Evolutionary conservation across 2,329 filamentous ascomycete genomes (phyloP), one percentile per base, ranked within the genome.

Genomic region (Epichloe uncinata): DNA sequence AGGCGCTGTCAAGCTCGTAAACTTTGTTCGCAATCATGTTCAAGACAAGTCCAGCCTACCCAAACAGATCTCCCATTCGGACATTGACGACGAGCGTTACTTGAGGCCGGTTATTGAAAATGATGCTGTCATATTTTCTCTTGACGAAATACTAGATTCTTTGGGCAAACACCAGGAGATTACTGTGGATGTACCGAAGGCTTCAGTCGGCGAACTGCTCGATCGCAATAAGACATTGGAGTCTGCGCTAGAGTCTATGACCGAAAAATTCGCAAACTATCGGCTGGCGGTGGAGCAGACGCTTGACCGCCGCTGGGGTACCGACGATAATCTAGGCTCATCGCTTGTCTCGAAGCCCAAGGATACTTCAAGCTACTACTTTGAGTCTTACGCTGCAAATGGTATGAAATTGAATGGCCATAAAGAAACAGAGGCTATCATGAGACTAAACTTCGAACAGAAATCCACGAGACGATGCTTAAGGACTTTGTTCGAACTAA

Each of bases 401-500:
- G 81, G 84, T 85, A 66, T 54, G 72, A 58, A 41, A 20, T 13
- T 16, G 33, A 12, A n/a, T 6, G 33, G 8, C 12, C 13, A 22
- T n/a, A 15, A 12, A 15, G 3, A 15, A n/a, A 18, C 45, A 40
- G 15, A 22, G 20, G 20, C n/a, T 20, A 22, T 3, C 2, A 18
- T 4, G n/a, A 42, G 22, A 33, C 53, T 56, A 40, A 40, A 7
- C 0, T 9, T 16, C 12, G 15, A 3, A 36, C 33, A 85, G 87
- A 88, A 51, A 96, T 97, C 50, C 90, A 97, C 65, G 88, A 95
- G 63, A 89, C 85, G 7, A 97, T 97, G 90, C 77, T 97, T 54
- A 95, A 95, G 65, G 90, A 97, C 61, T 74, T 79, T 0, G 76
- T 95, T 40, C 84, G 90, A 47, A 97, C 90, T 11, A 86, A 95